A percentile compares a stretch with the other conserved stretches of the same genome.
Conservation (phyloP, 495 filamentous ascomycete genomes). For the Platismatia glauca region DNA sequence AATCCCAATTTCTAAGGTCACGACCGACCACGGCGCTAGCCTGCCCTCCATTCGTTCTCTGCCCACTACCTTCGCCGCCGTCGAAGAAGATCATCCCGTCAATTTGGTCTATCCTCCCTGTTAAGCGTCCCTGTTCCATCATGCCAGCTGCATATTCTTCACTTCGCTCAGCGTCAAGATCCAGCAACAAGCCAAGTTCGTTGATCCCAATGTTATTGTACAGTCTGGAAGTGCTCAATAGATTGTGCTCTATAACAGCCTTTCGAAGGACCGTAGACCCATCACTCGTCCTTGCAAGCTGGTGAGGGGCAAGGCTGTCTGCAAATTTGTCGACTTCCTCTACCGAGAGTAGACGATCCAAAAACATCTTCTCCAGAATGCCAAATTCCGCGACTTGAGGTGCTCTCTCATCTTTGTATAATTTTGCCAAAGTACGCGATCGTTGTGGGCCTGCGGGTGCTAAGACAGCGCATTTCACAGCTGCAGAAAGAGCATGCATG, state of each 20-base stretch:
- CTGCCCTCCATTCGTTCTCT: slow-evolving; percentile 47
- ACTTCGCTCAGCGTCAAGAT: slow-evolving; percentile 68
- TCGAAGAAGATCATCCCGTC: slow-evolving; percentile 81
- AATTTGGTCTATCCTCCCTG: slow-evolving; percentile 90
- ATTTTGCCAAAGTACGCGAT: slow-evolving; percentile 62
- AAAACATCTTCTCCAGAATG: slow-evolving; percentile 96
- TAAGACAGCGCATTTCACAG: slow-evolving; percentile 91
- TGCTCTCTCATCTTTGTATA: slow-evolving; percentile 92
- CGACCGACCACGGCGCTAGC: slow-evolving; percentile 50
- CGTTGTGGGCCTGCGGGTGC: slow-evolving; percentile 84
- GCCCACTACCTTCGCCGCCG: slow-evolving; percentile 54
- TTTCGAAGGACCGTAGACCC: slow-evolving; percentile 89
- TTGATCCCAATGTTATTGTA: slow-evolving; percentile 85
- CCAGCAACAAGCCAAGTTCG: slow-evolving; percentile 66
- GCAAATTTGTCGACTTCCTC: slow-evolving; percentile 82
- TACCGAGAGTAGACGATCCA: slow-evolving; percentile 72
- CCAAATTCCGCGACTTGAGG: slow-evolving; percentile 65
- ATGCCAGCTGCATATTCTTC: slow-evolving; percentile 88
- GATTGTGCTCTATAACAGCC: slow-evolving; percentile 92
- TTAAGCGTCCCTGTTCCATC: slow-evolving; percentile 86
- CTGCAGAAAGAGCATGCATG: slow-evolving; percentile 70
- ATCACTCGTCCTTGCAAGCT: slow-evolving; percentile 79
- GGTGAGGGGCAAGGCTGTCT: slow-evolving; percentile 69
- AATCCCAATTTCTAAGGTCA: slow-evolving; percentile 80
- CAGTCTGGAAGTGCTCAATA: slow-evolving; percentile 73